Percentiles rank a stretch among this genome's conserved stretches.
Evolutionary conservation across 164 flowering plant genomes (phyloP).

Genomic region (Vitis amurensis): DNA sequence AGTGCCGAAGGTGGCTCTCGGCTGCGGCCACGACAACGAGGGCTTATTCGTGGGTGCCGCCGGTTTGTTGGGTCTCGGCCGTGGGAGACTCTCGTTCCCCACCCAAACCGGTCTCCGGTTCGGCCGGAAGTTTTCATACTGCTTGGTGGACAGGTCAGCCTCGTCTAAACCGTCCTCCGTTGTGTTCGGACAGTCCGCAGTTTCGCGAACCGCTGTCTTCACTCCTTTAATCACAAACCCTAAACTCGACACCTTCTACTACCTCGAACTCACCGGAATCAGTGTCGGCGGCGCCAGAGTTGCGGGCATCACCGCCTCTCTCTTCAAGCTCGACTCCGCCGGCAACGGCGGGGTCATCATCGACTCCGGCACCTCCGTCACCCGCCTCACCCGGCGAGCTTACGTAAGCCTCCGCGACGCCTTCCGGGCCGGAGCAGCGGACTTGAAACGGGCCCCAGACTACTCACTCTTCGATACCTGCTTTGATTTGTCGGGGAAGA

Average conservation of each 20-base stretch:
- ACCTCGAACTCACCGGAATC: conserved; percentile 69
- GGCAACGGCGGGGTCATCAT: conserved; percentile 95
- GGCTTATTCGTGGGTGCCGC: conserved; percentile 94
- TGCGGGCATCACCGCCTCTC: conserved; percentile 44
- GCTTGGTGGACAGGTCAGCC: conserved; percentile 77
- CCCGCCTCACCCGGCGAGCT: conserved; percentile 80
- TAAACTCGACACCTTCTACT: conserved; percentile 86
- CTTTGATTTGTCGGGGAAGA: conserved; percentile 70
- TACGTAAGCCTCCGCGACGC: conserved; percentile 75
- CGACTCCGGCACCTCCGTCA: conserved; percentile 95
- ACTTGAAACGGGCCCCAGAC: conserved; percentile 47
- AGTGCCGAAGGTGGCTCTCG: conserved; percentile 63
- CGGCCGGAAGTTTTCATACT: conserved; percentile 82
- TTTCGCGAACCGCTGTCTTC: conserved; percentile 58
- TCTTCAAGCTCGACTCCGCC: conserved; percentile 59
- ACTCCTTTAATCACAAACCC: conserved; percentile 73
- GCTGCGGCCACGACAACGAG: conserved; percentile 95
- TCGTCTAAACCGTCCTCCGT: conserved; percentile 62
- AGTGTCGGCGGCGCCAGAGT: conserved; percentile 86
- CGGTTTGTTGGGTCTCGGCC: conserved; percentile 85
- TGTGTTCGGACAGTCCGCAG: conserved; percentile 66
- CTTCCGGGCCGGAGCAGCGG: conserved; percentile 59
- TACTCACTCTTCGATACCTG: conserved; percentile 92
- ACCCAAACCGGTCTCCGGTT: conserved; percentile 62
- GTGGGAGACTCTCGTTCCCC: conserved; percentile 77